Evolutionary conservation across 2,329 filamentous ascomycete genomes (phyloP), one percentile per base, ranked within the genome.

Genomic region (Hymenoscyphus linearis): DNA sequence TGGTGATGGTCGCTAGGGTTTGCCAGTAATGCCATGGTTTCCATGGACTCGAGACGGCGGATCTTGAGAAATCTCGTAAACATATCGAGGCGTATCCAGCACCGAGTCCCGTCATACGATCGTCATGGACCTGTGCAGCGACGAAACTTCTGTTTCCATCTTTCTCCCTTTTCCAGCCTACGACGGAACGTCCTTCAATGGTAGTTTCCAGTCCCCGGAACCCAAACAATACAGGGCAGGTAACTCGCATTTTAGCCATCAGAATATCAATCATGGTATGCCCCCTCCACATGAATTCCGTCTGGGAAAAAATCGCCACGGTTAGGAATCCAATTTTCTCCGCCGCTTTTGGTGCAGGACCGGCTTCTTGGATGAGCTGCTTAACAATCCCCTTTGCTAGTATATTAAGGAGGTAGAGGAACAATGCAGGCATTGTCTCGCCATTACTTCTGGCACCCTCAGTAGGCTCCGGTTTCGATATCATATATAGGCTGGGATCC

Each of bases 181-280:
- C 75, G n/a, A 83, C 81, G 18, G 75, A 67, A 13, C 87, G 83
- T 0, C 91, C 91, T 12, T 79, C 78, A 53, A 85, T 82, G 0
- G 87, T 96, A 64, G 81, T 86, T 72, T 96, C 91, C 64, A 80
- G 85, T 26, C 91, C 93, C 52, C 85, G 82, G 66, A 93, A 85
- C 18, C 93, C 93, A 72, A 96, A 98, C 0, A 99, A 79, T 1
- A 92, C 87, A 0, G 95, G 93, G 69, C 91, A 96, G 3, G 85
- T 80, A 16, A 89, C 80, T 62, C 92, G 86, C 70, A 90, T 89
- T 74, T 98, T 97, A 59, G 93, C 88, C 70, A 96, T 87, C 34
- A 98, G 80, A 62, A 98, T 90, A 71, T 96, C 90, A 58, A 91
- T 87, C 61, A 96, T 79, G 1, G 87, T 82, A 55, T 82, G 76